A percentile compares a stretch with the other conserved stretches of the same genome.
These are phyloP conservation scores for Chrysoporthe austroafricana DNA, from an alignment of 2,329 filamentous ascomycete genomes.

Conservation along the genomic window DNA sequence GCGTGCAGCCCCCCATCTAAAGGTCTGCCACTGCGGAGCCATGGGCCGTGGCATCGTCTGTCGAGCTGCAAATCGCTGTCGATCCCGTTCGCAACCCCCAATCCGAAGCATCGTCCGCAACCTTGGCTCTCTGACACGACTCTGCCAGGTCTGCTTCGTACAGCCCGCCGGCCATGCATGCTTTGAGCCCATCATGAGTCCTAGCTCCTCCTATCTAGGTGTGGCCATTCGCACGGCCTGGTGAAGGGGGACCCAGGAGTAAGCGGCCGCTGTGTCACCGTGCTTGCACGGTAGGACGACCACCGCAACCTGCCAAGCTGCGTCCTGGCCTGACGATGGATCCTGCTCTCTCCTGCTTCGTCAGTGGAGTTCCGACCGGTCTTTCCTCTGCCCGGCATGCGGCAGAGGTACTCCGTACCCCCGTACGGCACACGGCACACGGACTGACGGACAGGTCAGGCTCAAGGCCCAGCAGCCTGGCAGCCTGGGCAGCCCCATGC, in stretches of 20 bases:
- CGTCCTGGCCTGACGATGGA: not conserved
- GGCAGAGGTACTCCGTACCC: conserved; percentile 2
- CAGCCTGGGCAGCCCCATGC: not conserved
- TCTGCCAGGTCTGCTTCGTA: not conserved
- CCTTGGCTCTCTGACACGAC: not conserved
- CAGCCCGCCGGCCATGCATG: not conserved
- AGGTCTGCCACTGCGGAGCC: not conserved
- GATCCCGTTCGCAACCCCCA: conserved; percentile 14
- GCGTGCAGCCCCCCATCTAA: no score
- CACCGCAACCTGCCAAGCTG: not conserved
- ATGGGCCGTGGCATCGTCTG: not conserved
- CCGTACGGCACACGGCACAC: not conserved
- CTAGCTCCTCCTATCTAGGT: not conserved
- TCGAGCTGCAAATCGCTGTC: conserved; percentile 4
- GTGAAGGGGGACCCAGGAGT: not conserved
- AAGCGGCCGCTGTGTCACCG: not conserved
- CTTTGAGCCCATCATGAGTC: not conserved
- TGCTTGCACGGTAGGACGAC: not conserved
- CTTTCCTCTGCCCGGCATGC: not conserved
- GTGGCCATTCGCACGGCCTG: not conserved
- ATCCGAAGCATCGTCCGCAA: not conserved
- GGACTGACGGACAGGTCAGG: not conserved
- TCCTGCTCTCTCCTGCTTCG: not conserved
- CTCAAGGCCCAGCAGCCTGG: not conserved
- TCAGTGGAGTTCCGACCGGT: not conserved